phyloP scores from a whole-genome alignment of 2,329 filamentous ascomycete species.

The Alternaria triticina region DNA sequence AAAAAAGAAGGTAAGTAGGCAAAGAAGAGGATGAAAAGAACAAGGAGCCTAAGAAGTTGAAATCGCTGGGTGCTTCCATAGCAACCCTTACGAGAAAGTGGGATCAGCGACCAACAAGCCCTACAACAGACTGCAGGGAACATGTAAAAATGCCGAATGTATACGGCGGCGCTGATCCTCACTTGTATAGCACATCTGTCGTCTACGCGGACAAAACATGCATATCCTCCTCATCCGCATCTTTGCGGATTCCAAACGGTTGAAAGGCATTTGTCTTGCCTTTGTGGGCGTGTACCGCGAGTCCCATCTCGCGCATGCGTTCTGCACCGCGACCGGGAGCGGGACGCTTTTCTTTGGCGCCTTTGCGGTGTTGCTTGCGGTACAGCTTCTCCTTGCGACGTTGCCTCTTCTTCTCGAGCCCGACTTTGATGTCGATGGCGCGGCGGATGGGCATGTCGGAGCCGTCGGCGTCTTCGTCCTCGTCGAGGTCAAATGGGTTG shows the following conservation, averaged over 20 bases:
- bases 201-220: slow-evolving; percentile 55
- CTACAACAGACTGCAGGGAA: slow-evolving; percentile 2
- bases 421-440: slow-evolving; percentile 93
- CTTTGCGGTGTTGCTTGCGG: slow-evolving; percentile 86
- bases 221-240: slow-evolving; percentile 45
- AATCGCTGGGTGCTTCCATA: slow-evolving; percentile 13
- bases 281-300: slow-evolving; percentile 81
- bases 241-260: slow-evolving; percentile 32
- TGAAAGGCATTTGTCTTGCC: slow-evolving; percentile 39
- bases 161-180: slow-evolving; percentile 49
- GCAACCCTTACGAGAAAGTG: slow-evolving; percentile 17
- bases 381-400: slow-evolving; percentile 91
- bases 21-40: slow-evolving; percentile 13
- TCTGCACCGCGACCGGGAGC: slow-evolving; percentile 82
- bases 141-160: slow-evolving; percentile 43
- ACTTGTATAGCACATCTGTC: slow-evolving; percentile 10
- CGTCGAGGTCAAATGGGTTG: slow-evolving; percentile 46
- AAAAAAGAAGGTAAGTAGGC: slow-evolving; percentile 9
- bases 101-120: slow-evolving; percentile 50
- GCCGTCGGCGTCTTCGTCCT: slow-evolving; percentile 47
- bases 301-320: slow-evolving; percentile 89
- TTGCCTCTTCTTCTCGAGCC: slow-evolving; percentile 91
- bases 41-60: slow-evolving; percentile 3
- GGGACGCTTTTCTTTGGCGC: slow-evolving; percentile 73
- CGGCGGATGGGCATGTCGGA: slow-evolving; percentile 73